A percentile compares a stretch with the other conserved stretches of the same genome.
Conservation (phyloP, 768 basidiomycete genomes). For the Pholiota microspora region DNA sequence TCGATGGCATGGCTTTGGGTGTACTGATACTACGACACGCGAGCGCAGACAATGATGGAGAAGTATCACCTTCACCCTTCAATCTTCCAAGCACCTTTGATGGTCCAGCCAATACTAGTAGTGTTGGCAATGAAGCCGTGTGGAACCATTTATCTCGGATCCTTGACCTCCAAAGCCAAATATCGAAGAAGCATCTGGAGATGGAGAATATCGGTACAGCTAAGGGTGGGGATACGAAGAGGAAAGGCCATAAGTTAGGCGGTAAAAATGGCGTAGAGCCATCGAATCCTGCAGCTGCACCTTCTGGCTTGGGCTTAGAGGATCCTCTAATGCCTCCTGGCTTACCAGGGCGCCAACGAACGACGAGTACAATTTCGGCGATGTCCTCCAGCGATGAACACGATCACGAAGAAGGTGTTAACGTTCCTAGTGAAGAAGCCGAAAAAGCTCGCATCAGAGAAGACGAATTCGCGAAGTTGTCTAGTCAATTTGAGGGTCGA, state of each 20-base stretch:
- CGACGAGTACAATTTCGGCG: conserved; percentile 23
- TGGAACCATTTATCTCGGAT: conserved; percentile 71
- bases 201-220: conserved; percentile 65
- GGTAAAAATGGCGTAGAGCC: conserved; percentile 6
- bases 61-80: conserved; percentile 15
- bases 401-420: conserved; percentile 47
- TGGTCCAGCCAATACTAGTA: conserved; percentile 4
- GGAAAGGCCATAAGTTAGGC: conserved; percentile 30
- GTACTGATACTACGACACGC: conserved; percentile 23
- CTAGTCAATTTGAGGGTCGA: conserved; percentile 66
- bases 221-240: conserved; percentile 32
- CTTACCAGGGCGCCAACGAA: conserved; percentile 14
- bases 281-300: conserved; percentile 2
- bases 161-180: conserved; percentile 69
- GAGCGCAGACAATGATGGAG: conserved; percentile 7
- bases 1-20: conserved; percentile 27
- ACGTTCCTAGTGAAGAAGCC: conserved; percentile 52
- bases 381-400: conserved; percentile 27
- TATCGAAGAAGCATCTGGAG: conserved; percentile 69
- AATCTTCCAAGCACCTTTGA: conserved; percentile 13
- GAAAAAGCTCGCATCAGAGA: conserved; percentile 56
- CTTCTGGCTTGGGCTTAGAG: conserved; percentile 6
- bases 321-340: conserved; percentile 17
- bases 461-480: conserved; percentile 65
- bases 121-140: conserved; percentile 26